phyloP scores from a whole-genome alignment of 108 stramenopile genomes.

The Fragilariopsis cylindrus region DNA sequence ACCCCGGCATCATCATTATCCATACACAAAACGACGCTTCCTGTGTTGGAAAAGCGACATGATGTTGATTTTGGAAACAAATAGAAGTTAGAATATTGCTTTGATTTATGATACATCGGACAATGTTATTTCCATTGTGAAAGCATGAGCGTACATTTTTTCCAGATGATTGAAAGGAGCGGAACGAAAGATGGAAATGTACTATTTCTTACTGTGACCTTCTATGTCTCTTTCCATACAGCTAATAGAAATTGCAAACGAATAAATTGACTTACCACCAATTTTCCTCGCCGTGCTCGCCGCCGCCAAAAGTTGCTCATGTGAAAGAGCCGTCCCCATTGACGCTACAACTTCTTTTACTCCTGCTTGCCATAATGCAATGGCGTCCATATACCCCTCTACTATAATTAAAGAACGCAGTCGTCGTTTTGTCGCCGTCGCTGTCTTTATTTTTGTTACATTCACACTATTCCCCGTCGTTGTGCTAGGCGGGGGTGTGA shows the following conservation, averaged over 20 bases:
- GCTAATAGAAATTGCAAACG: not conserved
- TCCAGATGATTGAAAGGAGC: not conserved
- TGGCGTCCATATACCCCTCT: conserved; percentile 95
- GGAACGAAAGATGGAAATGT: not conserved
- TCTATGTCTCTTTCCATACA: too few relatives aligned
- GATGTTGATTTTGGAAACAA: too few relatives aligned
- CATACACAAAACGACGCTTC: conserved; percentile 78
- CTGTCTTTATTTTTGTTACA: not conserved
- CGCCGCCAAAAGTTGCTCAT: conserved; percentile 68
- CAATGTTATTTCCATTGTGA: too few relatives aligned
- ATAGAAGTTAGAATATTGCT: too few relatives aligned
- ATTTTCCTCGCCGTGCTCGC: conserved; percentile 40
- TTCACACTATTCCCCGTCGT: not conserved
- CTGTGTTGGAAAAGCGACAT: conserved; percentile 4
- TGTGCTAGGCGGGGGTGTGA: not conserved
- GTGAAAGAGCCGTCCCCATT: conserved; percentile 88
- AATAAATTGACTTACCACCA: conserved; percentile 34
- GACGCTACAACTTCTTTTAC: conserved; percentile 76
- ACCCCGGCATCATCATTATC: conserved; percentile 89
- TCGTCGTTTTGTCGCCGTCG: not conserved
- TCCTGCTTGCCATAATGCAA: conserved; percentile 81
- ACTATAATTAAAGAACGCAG: conserved; percentile 69
- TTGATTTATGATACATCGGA: too few relatives aligned
- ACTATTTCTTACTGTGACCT: not conserved
- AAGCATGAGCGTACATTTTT: not conserved